Base-by-base conservation (phyloP, 2,329 filamentous ascomycete genomes). In the Hortaea werneckii region DNA sequence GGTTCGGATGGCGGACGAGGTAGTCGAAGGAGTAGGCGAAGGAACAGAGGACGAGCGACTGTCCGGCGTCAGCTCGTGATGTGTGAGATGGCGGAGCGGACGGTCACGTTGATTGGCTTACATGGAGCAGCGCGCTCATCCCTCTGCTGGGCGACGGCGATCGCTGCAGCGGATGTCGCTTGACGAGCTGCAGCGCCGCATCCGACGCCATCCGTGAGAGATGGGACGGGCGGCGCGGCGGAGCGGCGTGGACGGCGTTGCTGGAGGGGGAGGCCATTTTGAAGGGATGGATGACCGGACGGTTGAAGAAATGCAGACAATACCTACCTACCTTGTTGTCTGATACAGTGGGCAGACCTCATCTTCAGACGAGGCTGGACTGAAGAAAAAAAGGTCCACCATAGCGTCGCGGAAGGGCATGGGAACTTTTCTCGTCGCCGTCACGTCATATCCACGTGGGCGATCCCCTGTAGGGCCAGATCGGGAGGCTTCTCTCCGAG, bases 81-180 rank as follows among this genome's bases (percentile, higher is more conserved):
- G 29, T 13, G 37, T 5, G 26, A 5, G 29, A 6, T 2, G 9
- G 9, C n/a, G 28, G 11, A 35, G 5, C 29, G 29, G 30, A n/a
- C 10, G 9, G 20, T 20, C 20, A 20, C 20, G 20, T 20, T 20
- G 20, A 4, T 8, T 26, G 20, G 47, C 55, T 29, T 51, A 72
- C 62, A 62, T 88, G 84, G 37, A 86, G 62, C 7, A 77, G 49
- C 20, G 82, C 74, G 2, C 83, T 87, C 46, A 78, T 55, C 37
- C 74, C 74, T 48, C 76, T 76, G 1, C 81, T 82, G 1, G 84
- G 84, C 48, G 83, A 81, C 3, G 72, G 59, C 13, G 85, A 66
- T 35, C 80, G 73, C 64, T 87, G 83, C 4, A 85, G 72, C 38
- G 76, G 78, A 66, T 87, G 82, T 40, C 58, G 62, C 42, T 59